These are phyloP conservation scores for Hypoxylon sp. DNA, from an alignment of 2,329 filamentous ascomycete species.

Conservation along the genomic window DNA sequence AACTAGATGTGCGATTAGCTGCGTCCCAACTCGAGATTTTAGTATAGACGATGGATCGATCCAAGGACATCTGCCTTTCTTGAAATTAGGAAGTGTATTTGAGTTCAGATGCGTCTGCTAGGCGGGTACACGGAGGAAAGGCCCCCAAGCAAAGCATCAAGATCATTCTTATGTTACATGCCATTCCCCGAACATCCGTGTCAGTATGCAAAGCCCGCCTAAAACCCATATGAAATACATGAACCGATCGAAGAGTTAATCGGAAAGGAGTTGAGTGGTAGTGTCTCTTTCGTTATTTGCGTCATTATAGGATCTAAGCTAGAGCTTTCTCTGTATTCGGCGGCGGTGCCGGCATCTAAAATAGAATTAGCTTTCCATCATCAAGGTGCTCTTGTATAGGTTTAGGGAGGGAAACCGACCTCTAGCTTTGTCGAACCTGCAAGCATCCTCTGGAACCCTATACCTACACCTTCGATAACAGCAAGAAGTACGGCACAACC, in stretches of 20 bases:
- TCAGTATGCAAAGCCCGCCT: conserved; percentile 47
- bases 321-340: conserved; percentile 54
- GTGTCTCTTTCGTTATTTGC: conserved; percentile 31
- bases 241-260: conserved; percentile 41
- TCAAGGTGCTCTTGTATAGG: background rate
- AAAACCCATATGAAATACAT: conserved; percentile 50
- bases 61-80: conserved; percentile 7
- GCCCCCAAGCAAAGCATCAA: conserved; percentile 29
- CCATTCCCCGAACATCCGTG: conserved; percentile 40
- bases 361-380: conserved; percentile 36
- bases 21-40: background rate
- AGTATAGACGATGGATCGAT: conserved; percentile 4
- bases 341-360: conserved; percentile 54
- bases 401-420: conserved; percentile 61
- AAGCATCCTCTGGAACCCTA: conserved; percentile 95
- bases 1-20: conserved; percentile 37
- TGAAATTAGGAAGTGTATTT: conserved; percentile 50
- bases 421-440: conserved; percentile 89
- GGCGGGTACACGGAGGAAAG: conserved; percentile 14
- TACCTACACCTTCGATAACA: conserved; percentile 97
- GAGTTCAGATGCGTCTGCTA: conserved; percentile 40
- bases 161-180: conserved; percentile 52
- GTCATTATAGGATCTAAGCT: conserved; percentile 49
- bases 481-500: conserved; percentile 94
- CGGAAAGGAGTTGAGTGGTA: conserved; percentile 52